Evolutionary conservation across 768 basidiomycete species (phyloP).

Genomic region (Rhodocollybia butyracea): DNA sequence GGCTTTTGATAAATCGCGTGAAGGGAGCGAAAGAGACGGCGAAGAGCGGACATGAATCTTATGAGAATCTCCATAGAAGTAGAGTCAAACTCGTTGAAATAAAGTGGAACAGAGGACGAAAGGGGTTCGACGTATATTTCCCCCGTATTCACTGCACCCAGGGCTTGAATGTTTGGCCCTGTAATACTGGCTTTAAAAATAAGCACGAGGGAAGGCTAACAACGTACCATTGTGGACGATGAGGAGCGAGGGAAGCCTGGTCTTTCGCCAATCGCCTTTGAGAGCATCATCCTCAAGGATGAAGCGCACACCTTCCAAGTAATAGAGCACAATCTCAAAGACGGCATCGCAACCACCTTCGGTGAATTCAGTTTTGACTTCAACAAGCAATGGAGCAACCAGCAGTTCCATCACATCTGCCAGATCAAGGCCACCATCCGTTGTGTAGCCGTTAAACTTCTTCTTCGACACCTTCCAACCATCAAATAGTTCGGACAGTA

Average conservation of each 20-base stretch:
- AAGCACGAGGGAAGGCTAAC: background rate
- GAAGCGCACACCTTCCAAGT: background rate
- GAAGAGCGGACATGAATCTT: background rate
- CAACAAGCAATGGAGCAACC: background rate
- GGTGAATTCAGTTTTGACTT: background rate
- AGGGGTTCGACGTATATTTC: background rate
- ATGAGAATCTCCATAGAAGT: background rate
- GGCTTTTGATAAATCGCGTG: background rate
- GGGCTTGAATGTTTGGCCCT: background rate
- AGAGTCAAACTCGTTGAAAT: background rate
- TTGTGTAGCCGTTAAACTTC: background rate
- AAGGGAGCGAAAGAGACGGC: background rate
- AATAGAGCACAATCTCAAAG: background rate
- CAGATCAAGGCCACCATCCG: background rate
- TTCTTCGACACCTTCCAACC: background rate
- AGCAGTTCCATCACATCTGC: background rate
- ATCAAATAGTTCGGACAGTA: background rate
- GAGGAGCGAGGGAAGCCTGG: background rate
- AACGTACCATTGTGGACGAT: too few relatives aligned
- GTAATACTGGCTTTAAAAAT: background rate
- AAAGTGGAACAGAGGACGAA: background rate
- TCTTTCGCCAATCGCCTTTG: background rate
- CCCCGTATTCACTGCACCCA: background rate
- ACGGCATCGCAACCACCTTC: background rate
- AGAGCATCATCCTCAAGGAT: background rate